Base-by-base conservation (phyloP, 78 protist genomes). In the Emiliania huxleyi region DNA sequence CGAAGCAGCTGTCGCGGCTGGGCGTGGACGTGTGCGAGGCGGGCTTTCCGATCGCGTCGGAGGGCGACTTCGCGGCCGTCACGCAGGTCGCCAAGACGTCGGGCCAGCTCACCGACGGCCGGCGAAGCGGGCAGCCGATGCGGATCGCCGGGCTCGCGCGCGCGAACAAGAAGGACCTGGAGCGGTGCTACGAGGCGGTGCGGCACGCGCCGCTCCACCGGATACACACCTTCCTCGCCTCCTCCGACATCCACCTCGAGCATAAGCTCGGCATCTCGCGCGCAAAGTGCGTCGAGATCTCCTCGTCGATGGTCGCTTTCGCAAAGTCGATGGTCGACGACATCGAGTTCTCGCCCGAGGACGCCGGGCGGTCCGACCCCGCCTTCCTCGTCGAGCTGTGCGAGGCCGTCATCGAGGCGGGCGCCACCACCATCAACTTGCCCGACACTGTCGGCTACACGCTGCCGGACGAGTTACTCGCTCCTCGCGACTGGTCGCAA, bases 1-100 rank as follows among this genome's bases (percentile, higher is more conserved):
- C 95, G n/a, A 55, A 48, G 69, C 95, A 93, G 92, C 93, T 93
- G 37, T 42, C 91, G 26, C 81, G 94, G 11, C 90, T 95, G 23
- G 96, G 96, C 55, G 96, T 95, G n/a, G 93, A 93, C 46, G 94
- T 95, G 12, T 95, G 96, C 84, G 96, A 95, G 91, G 96, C 96
- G 0, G 96, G 96, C 44, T 95, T 95, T 71, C 96, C 96, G 37
- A 94, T 95, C 55, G 96, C 96, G 23, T 94, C 96, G 38, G 93
- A 94, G 33, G 96, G 96, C 29, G 96, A 95, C 83, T 95, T 95
- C 69, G 95, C 87, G 49, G 95, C 94, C 45, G 95, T 94, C 48
- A 0, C 33, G 40, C 45, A 44, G 8, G 48, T 88, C 18, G 69
- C 69, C 11, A 23, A 52, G 48, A 38, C 55, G 49, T 87, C 94